Base-by-base conservation (phyloP, 805 yeast species). In the Wickerhamiella brachini region DNA sequence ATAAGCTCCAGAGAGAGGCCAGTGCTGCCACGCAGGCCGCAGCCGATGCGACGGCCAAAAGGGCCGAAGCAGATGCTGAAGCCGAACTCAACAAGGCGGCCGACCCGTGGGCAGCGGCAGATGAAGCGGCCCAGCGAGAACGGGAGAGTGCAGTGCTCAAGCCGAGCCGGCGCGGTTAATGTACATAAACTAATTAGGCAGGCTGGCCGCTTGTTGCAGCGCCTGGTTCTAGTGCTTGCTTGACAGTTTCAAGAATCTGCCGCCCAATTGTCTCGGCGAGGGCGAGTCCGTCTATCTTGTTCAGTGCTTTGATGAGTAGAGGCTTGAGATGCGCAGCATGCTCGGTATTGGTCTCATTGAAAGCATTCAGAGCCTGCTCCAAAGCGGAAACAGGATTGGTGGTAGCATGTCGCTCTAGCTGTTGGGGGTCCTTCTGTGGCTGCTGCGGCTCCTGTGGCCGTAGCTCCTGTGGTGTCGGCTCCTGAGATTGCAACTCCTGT, bases 291-390 rank as follows among this genome's bases (percentile, higher is more conserved):
- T 59, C 57, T 5, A 51, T 17, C 31, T 56, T 56, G 41, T 51
- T 53, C 24, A 59, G 53, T 3, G 61, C 62, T 6, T 53, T 12
- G 4, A 53, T 18, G 26, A 59, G 53, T 34, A 54, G 48, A 5
- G 49, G 18, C 29, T 49, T 47, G 21, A 58, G 54, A 15, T 47
- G 44, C 7, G 24, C 41, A 15, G 41, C 20, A 17, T 15, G 6
- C 17, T 5, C 20, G 9, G 18, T 15, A 7, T 37, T 20, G 8
- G 18, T 13, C 5, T 7, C 18, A 9, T 37, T 37, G 13, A 37
- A 37, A 5, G 41, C 20, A 2, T 4, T 7, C 41, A 37, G 13
- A 15, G 44, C 44, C n/a, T 18, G 5, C 15, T 41, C 22, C 10
- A 41, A 24, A 15, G n/a, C 44, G 20, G 10, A 8, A 39, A 39